Base-by-base conservation (phyloP, 2,329 filamentous ascomycete species). In the Monosporascus cannonballus region DNA sequence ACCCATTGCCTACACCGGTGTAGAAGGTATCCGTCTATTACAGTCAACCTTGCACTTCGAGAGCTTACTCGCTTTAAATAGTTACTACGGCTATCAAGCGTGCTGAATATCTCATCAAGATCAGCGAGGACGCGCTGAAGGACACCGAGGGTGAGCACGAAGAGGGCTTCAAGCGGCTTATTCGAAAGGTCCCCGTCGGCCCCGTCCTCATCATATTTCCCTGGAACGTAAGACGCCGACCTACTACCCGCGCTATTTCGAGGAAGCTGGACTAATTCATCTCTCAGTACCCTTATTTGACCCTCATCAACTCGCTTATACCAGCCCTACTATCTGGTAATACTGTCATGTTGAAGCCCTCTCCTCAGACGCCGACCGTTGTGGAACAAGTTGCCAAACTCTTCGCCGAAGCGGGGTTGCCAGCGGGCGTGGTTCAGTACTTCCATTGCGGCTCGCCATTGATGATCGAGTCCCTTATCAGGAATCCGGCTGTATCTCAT, bases 241-340 rank as follows among this genome's bases (percentile, higher is more conserved):
- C 17, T 37, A 34, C 30, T 4, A 5, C 30, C 30, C 30, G 9
- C 11, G 30, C 9, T 7, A 11, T 25, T 14, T 46, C 24, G 47
- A 48, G 20, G 22, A 39, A 17, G 44, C 42, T 30, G 41, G 51
- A 37, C 60, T 61, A 56, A 55, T 57, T 18, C 11, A 15, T 25
- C 30, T 14, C 50, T 48, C 62, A 96, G 90, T 97, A 97, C 67
- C 93, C 93, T 24, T 97, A 96, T 70, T 77, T 97, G 48, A 96
- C 92, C 60, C 83, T 96, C 30, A 83, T 96, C 67, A 97, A 97
- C 76, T 92, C 90, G 14, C 78, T 97, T 54, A 84, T 97, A 57
- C 93, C 93, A 18, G 93, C 93, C n/a, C 78, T 97, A 39, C 79
- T 97, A 39, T 84, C 89, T 30, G 93, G 93, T 42, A 96, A 96